Base-by-base conservation (phyloP, 2,329 filamentous ascomycete genomes). In the Diplodia corticola region DNA sequence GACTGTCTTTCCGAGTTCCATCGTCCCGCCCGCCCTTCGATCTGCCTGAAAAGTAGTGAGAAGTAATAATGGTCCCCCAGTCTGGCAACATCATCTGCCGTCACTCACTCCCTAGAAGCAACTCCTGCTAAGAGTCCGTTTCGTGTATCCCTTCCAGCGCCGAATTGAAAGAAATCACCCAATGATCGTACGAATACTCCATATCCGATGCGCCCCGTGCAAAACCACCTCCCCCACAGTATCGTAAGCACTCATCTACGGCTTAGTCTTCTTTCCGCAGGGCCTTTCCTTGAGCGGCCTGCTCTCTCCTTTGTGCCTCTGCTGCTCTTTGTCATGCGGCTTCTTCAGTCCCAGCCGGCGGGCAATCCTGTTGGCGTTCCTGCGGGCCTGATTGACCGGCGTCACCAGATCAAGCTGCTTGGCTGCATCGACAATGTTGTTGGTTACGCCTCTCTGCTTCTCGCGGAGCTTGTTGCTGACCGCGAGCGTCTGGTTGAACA, bases 311-410 rank as follows among this genome's bases (percentile, higher is more conserved):
- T 64, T 49, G 15, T 33, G 17, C 33, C 22, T 37, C 55, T 53
- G 13, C 13, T 53, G 22, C 28, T 51, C n/a, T n/a, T 61, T 28
- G n/a, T 17, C 26, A n/a, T 49, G 40, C n/a, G 7, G n/a, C 57
- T 49, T 61, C 57, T 61, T 64, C 50, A 55, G 22, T 13, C 51
- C 17, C 7, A 67, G 22, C 54, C 65, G 61, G 55, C 68, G 30
- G 63, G 74, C 70, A 17, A 74, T 28, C 17, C 71, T 70, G 26
- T 74, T 70, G 15, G 76, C 74, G 49, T 76, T 76, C 61, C 70
- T 69, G 55, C 74, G 71, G 1, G 75, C 74, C 50, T 68, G 71
- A 65, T 72, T 67, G 59, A 76, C 65, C n/a, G 71, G 67, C 50
- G 69, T 67, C 13, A 73, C 75, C 24, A 49, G 13, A 35, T 35